Evolutionary conservation across 2,329 filamentous ascomycete genomes (phyloP).

Genomic region (Whalleya microplaca): DNA sequence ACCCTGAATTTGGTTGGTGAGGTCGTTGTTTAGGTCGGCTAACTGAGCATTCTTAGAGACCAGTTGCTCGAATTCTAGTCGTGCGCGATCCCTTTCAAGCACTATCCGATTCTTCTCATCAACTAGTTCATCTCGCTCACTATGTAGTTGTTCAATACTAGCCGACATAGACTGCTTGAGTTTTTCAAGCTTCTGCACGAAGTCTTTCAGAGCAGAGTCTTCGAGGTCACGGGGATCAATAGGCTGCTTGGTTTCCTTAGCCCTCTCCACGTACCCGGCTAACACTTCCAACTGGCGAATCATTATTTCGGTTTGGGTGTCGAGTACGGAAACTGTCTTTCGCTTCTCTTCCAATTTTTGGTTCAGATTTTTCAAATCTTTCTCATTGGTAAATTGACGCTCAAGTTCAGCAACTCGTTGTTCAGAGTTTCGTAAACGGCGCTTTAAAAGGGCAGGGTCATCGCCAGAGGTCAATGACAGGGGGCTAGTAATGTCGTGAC

Average conservation of each 20-base stretch:
- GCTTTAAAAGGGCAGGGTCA: conserved; percentile 70
- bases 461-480: conserved; percentile 63
- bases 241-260: conserved; percentile 80
- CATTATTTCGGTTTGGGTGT: conserved; percentile 94
- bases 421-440: conserved; percentile 79
- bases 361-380: conserved; percentile 75
- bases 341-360: conserved; percentile 89
- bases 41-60: conserved; percentile 94
- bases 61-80: conserved; percentile 93
- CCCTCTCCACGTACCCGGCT: conserved; percentile 83
- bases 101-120: conserved; percentile 84
- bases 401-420: conserved; percentile 86
- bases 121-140: conserved; percentile 77
- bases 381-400: conserved; percentile 70
- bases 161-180: conserved; percentile 63
- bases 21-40: conserved; percentile 91
- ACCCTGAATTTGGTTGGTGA: conserved; percentile 92
- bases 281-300: conserved; percentile 89
- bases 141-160: conserved; percentile 62
- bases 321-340: conserved; percentile 91
- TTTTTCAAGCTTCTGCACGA: conserved; percentile 74
- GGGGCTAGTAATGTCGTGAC: conserved; percentile 72
- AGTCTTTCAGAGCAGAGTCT: conserved; percentile 87
- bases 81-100: conserved; percentile 86
- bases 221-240: conserved; percentile 83